Evolutionary conservation across 2,329 filamentous ascomycete genomes (phyloP), one percentile per base, ranked within the genome.

Genomic region (Aspergillus versicolor): DNA sequence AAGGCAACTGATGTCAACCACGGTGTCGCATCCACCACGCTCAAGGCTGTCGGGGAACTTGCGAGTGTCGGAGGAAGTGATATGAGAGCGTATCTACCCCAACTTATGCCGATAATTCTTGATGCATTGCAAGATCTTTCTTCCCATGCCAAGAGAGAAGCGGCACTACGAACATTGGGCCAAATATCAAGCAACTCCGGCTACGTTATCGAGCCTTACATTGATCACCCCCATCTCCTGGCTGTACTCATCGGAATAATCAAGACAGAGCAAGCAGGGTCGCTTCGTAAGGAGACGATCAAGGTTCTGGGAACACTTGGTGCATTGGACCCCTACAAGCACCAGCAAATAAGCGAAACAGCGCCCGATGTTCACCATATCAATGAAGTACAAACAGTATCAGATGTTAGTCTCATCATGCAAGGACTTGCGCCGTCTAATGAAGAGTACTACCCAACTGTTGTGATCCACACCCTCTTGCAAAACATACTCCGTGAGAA

Each of bases 331-430:
- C 94, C 94, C 0, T 97, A 99, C 74, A 94, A 93, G 70, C 91
- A 97, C 70, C 93, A 83, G 77, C 90, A 96, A 78, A 92, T 96
- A 52, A 90, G 95, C 71, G 93, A 97, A 73, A 87, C 88, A 61
- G 89, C 88, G 2, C 91, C 92, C 0, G 93, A 97, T 69, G 84
- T 88, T 62, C 90, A 94, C 68, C 84, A 87, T 47, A 81, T 84
- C 54, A 80, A 85, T 45, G 86, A 88, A 69, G 81, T 84, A n/a
- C 82, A 88, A 63, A 79, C 80, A 8, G 81, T 96, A 66, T 96
- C 93, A 0, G 94, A 99, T 73, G 95, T 99, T 45, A 94, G 92
- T 3, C 82, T 99, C 30, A 97, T 99, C 82, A 99, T 99, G 93
- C 92, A 91, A 42, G 94, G 95, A 13, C 81, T 97, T 41, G 97